phyloP scores from a whole-genome alignment of 352 stramenopile species.

The Phytophthora pseudosyringae region DNA sequence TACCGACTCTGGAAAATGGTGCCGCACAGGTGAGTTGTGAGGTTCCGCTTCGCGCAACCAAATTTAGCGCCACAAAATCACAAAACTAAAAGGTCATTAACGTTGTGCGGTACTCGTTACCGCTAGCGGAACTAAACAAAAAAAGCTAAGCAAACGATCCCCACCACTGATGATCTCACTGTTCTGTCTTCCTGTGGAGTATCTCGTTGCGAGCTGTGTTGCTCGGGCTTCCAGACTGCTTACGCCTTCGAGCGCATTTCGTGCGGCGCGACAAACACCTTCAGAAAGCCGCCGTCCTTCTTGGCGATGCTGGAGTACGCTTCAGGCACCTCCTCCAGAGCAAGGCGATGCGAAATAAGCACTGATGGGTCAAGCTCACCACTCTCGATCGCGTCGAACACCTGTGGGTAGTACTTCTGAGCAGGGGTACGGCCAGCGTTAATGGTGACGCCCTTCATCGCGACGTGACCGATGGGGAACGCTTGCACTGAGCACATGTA shows the following conservation, averaged over 20 bases:
- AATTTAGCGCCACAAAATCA: not conserved
- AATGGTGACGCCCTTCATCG: conserved; percentile 69
- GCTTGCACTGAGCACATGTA: conserved; percentile 48
- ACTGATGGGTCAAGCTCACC: conserved; percentile 60
- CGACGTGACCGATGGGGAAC: conserved; percentile 66
- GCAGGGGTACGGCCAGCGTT: conserved; percentile 53
- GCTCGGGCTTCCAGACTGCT: conserved; percentile 2
- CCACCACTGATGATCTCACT: not conserved
- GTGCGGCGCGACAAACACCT: conserved; percentile 62
- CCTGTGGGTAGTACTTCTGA: conserved; percentile 66
- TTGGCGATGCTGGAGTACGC: conserved; percentile 59
- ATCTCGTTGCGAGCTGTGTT: conserved; percentile 2
- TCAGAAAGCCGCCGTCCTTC: conserved; percentile 66
- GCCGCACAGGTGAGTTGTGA: too few species aligned
- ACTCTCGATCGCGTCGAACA: conserved; percentile 60
- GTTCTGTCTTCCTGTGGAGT: not conserved
- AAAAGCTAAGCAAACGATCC: not conserved
- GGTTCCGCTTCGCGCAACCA: too few species aligned
- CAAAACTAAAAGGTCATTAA: not conserved
- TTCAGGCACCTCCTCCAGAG: conserved; percentile 61
- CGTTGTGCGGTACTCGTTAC: not conserved
- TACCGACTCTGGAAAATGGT: too few species aligned
- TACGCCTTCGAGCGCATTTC: conserved; percentile 45
- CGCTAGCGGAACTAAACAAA: not conserved
- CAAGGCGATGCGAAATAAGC: conserved; percentile 63